A percentile compares a stretch with the other conserved stretches of the same genome.
Conservation (phyloP, 352 stramenopile genomes). For the Blastocystis sp. region DNA sequence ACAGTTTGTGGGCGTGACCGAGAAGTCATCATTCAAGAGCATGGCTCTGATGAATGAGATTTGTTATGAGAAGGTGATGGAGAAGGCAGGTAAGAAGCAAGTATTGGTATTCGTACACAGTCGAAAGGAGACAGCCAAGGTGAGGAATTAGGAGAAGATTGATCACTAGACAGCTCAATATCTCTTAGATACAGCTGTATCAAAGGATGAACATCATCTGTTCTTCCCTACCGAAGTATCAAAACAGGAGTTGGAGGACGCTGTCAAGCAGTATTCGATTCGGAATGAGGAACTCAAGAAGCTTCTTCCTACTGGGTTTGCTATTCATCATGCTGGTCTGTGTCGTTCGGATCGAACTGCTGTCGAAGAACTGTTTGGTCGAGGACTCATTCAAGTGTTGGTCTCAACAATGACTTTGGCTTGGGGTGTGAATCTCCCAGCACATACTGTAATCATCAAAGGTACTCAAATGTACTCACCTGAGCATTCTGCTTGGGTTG, state of each 20-base stretch:
- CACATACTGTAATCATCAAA: conserved; percentile 99
- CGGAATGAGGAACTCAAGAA: conserved; percentile 95
- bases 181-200: conserved; percentile 71
- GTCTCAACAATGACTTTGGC: conserved; percentile 95
- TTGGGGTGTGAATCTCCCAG: conserved; percentile 98
- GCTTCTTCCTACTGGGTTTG: conserved; percentile 93
- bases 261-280: conserved; percentile 68
- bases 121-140: conserved; percentile 83
- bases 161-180: conserved; percentile 90
- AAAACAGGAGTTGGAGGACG: conserved; percentile 79
- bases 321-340: conserved; percentile 98
- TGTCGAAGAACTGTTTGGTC: conserved; percentile 95
- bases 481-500: conserved; percentile 89
- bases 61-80: conserved; percentile 91
- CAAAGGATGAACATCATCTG: conserved; percentile 59
- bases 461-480: conserved; percentile 99
- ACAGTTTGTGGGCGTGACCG: conserved; percentile 97
- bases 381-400: conserved; percentile 89
- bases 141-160: conserved; percentile 85
- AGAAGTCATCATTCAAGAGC: conserved; percentile 96
- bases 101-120: conserved; percentile 99
- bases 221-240: conserved; percentile 79
- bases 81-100: conserved; percentile 89
- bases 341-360: conserved; percentile 87
- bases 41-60: conserved; percentile 99